These are phyloP conservation scores for Leishmania mexicana DNA, from an alignment of 208 protist species.

Conservation along the genomic window DNA sequence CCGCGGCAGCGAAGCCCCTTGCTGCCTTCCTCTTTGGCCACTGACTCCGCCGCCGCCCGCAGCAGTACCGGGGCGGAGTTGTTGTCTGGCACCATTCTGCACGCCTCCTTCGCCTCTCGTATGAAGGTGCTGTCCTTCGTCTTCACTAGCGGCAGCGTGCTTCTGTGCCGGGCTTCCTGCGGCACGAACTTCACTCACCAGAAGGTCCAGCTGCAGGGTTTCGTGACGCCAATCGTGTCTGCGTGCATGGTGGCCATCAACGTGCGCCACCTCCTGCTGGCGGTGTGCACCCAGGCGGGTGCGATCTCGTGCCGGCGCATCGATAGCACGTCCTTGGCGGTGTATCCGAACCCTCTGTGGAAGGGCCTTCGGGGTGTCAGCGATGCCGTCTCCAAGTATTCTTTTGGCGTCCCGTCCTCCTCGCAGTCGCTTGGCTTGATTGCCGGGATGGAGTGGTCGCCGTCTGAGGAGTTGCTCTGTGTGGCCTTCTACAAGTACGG, in stretches of 20 bases:
- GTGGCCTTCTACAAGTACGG: constrained; percentile 63
- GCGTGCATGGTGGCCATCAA: constrained; percentile 51
- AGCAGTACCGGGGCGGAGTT: constrained; percentile 4
- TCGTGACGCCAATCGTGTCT: constrained; percentile 31
- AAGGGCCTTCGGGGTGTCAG: constrained; percentile 48
- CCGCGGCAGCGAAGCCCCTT: background rate
- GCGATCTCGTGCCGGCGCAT: constrained; percentile 50
- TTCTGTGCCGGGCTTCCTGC: constrained; percentile 47
- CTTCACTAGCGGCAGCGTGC: constrained; percentile 55
- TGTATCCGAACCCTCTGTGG: constrained; percentile 44
- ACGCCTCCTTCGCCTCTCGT: constrained; percentile 36
- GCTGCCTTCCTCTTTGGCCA: background rate
- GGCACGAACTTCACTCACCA: constrained; percentile 50
- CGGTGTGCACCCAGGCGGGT: constrained; percentile 63
- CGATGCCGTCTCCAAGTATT: constrained; percentile 3
- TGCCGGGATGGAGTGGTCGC: constrained; percentile 57
- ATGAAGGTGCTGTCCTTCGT: constrained; percentile 53
- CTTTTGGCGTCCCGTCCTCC: background rate
- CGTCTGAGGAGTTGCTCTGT: constrained; percentile 60
- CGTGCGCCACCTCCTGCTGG: constrained; percentile 48
- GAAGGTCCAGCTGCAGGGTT: constrained; percentile 45
- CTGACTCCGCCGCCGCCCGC: background rate
- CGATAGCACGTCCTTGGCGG: constrained; percentile 19
- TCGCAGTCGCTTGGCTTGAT: constrained; percentile 39
- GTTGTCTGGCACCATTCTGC: constrained; percentile 47